A percentile compares a stretch with the other conserved stretches of the same genome.
These are phyloP conservation scores for Coleophoma eucalyptorum DNA, from an alignment of 2,329 filamentous ascomycete genomes.

Conservation along the genomic window DNA sequence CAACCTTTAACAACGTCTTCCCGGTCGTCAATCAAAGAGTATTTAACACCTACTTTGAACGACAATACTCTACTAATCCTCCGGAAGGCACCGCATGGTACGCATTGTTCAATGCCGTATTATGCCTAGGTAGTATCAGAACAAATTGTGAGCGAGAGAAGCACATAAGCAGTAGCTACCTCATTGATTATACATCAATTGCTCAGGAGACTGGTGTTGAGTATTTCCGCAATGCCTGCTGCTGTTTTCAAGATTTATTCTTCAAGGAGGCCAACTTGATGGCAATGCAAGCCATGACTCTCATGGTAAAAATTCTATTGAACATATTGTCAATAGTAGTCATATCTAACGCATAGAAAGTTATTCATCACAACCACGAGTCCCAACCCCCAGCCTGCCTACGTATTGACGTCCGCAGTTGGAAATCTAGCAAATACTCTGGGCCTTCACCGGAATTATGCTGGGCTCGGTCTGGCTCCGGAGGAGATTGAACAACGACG, in stretches of 20 bases:
- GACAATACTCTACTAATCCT: slow-evolving; percentile 15
- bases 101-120: slow-evolving; percentile 19
- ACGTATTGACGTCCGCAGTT: slow-evolving; percentile 12
- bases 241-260: slow-evolving; percentile 16
- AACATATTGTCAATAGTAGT: slow-evolving; percentile 1
- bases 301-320: slow-evolving; percentile 8
- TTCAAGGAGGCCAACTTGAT: slow-evolving; percentile 15
- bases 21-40: slow-evolving; percentile 12
- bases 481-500: slow-evolving; percentile 15
- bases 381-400: slow-evolving; percentile 15
- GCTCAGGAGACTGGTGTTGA: slow-evolving; percentile 8
- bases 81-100: slow-evolving; percentile 17
- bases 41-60: slow-evolving; percentile 13
- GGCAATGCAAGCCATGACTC: slow-evolving; percentile 18
- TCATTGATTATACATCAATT: slow-evolving; percentile 11
- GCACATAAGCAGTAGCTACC: slow-evolving; percentile 5
- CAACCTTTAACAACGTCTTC: slow-evolving; percentile 12
- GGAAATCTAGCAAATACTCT: slow-evolving; percentile 14
- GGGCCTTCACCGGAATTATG: slow-evolving; percentile 17
- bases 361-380: slow-evolving; percentile 10
- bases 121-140: slow-evolving; percentile 13
- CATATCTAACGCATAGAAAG: slow-evolving; percentile 6
- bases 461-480: slow-evolving; percentile 9
- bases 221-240: slow-evolving; percentile 18
- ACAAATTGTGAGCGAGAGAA: slow-evolving; percentile 6